Conservation (phyloP, 2,329 filamentous ascomycete genomes). For the Coccinonectria pachysandricola region DNA sequence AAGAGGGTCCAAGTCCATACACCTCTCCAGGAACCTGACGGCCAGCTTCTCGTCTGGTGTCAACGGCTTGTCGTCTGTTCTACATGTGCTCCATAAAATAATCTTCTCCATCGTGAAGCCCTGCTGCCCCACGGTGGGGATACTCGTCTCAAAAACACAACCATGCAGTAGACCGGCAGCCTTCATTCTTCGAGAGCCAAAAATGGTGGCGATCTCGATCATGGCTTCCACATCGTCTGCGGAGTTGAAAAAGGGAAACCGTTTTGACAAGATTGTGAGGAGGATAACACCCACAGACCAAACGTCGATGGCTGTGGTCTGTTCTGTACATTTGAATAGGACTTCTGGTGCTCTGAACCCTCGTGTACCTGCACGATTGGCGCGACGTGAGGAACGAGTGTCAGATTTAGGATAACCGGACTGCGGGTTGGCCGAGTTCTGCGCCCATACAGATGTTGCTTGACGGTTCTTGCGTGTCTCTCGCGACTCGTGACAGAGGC, state of each 20-base stretch:
- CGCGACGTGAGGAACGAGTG: slow-evolving; percentile 73
- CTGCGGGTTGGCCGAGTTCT: slow-evolving; percentile 38
- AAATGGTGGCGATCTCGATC: slow-evolving; percentile 95
- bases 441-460: slow-evolving; percentile 47
- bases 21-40: slow-evolving; percentile 58
- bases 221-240: slow-evolving; percentile 96
- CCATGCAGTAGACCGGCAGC: slow-evolving; percentile 74
- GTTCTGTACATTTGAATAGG: slow-evolving; percentile 90
- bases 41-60: slow-evolving; percentile 61
- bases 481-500: slow-evolving; percentile 63
- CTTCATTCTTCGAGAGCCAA: slow-evolving; percentile 78
- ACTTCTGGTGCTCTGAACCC: slow-evolving; percentile 96
- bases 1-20: slow-evolving; percentile 66
- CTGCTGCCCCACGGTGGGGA: slow-evolving; percentile 77
- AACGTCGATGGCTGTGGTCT: slow-evolving; percentile 88
- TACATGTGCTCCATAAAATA: slow-evolving; percentile 85
- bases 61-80: slow-evolving; percentile 49
- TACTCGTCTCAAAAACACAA: slow-evolving; percentile 82
- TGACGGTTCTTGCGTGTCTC: slow-evolving; percentile 51
- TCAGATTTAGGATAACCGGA: slow-evolving; percentile 81
- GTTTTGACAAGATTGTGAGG: slow-evolving; percentile 80
- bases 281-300: slow-evolving; percentile 98
- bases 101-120: slow-evolving; percentile 90
- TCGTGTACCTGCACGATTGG: slow-evolving; percentile 88
- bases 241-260: slow-evolving; percentile 98